Evolutionary conservation across 2,329 filamentous ascomycete species (phyloP).

Genomic region (Ambrosiella beaveri): DNA sequence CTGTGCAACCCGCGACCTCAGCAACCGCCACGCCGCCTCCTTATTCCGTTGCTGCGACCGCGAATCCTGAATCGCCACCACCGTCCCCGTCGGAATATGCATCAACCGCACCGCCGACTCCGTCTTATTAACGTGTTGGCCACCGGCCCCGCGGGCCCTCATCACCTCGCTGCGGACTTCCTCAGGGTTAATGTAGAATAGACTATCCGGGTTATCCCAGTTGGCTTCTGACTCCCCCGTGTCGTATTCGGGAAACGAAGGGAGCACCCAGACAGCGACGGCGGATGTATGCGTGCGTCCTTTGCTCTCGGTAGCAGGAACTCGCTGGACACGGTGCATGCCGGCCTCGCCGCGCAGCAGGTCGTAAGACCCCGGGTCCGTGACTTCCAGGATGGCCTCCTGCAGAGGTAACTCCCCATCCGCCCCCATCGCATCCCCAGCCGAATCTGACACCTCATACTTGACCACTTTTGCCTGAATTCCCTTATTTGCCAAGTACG

Average conservation of each 20-base stretch:
- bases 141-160: constrained; percentile 79
- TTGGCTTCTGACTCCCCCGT: constrained; percentile 36
- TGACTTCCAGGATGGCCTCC: constrained; percentile 77
- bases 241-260: constrained; percentile 49
- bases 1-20: constrained; percentile 70
- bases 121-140: constrained; percentile 97
- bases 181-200: constrained; percentile 74
- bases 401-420: constrained; percentile 53
- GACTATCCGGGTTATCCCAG: constrained; percentile 68
- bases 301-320: constrained; percentile 79
- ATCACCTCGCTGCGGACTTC: constrained; percentile 80
- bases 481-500: constrained; percentile 53
- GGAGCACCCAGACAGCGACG: constrained; percentile 80
- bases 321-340: constrained; percentile 85
- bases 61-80: constrained; percentile 83
- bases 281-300: constrained; percentile 88
- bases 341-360: constrained; percentile 73
- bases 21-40: constrained; percentile 67
- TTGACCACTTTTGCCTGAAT: constrained; percentile 56
- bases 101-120: constrained; percentile 90
- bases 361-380: constrained; percentile 61
- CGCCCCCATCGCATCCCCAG: constrained; percentile 31
- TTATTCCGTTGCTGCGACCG: constrained; percentile 82
- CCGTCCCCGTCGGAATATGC: constrained; percentile 70
- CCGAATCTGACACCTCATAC: constrained; percentile 55